Evolutionary conservation across 192 early-diverging fungal genomes (phyloP).

Genomic region (Chytriomyces hyalinus): DNA sequence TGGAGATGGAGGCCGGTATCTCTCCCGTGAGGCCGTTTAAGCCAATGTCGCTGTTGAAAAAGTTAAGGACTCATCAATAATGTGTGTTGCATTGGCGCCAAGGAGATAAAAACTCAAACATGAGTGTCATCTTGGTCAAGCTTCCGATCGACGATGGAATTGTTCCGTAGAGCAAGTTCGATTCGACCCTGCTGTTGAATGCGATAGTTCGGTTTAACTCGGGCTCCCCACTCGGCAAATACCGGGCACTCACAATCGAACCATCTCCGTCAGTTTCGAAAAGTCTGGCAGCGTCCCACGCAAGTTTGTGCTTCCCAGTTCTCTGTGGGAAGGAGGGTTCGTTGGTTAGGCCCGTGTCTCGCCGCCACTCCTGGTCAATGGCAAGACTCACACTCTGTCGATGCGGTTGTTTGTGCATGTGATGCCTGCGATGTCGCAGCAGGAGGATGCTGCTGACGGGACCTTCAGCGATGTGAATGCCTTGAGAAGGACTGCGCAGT

Average conservation of each 20-base stretch:
- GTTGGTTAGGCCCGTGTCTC: background rate
- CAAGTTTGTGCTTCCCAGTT: background rate
- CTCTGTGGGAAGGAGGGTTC: background rate
- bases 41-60: background rate
- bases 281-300: background rate
- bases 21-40: background rate
- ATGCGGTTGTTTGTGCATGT: background rate
- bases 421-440: background rate
- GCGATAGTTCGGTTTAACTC: background rate
- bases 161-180: background rate
- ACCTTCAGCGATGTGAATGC: background rate
- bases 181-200: background rate
- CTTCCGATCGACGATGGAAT: no score
- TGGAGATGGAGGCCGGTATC: background rate
- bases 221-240: no score
- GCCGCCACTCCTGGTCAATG: background rate
- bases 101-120: no score
- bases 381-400: background rate
- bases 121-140: no score
- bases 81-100: no score
- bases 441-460: background rate
- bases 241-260: background rate
- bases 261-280: background rate
- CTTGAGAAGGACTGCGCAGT: conserved; percentile 1
- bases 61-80: no score